A percentile compares a stretch with the other conserved stretches of the same genome.
Conservation (phyloP, 2,329 filamentous ascomycete genomes). For the Beauveria caledonica region DNA sequence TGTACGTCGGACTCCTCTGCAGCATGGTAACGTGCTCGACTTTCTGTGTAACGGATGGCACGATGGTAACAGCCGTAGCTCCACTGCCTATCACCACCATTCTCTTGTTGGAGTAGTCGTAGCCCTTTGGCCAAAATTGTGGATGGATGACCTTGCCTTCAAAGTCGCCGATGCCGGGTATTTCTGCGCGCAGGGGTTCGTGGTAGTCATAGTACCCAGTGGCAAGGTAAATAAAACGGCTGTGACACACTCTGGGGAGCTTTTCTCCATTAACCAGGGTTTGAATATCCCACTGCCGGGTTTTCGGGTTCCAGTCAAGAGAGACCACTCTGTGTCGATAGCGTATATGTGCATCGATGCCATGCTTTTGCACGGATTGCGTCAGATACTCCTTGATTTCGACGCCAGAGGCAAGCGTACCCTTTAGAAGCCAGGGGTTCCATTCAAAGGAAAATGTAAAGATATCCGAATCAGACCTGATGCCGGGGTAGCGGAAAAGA, state of each 20-base stretch:
- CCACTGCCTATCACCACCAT: constrained; percentile 60
- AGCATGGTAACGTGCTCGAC: constrained; percentile 59
- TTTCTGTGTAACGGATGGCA: constrained; percentile 51
- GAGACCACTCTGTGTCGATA: constrained; percentile 40
- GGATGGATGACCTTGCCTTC: constrained; percentile 51
- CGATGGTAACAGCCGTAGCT: constrained; percentile 58
- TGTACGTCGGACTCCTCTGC: constrained; percentile 57
- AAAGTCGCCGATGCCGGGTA: constrained; percentile 30
- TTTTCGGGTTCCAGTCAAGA: constrained; percentile 45
- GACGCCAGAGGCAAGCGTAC: constrained; percentile 41
- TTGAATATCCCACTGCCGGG: constrained; percentile 45
- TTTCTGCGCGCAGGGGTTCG: constrained; percentile 44
- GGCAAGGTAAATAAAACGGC: constrained; percentile 48
- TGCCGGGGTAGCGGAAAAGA: constrained; percentile 67
- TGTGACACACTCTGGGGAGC: constrained; percentile 23
- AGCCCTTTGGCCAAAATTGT: constrained; percentile 63
- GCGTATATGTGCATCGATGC: constrained; percentile 47
- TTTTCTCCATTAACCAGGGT: constrained; percentile 26
- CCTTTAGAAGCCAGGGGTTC: constrained; percentile 54
- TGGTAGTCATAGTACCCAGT: constrained; percentile 61
- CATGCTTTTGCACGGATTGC: constrained; percentile 38
- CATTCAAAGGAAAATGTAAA: constrained; percentile 60
- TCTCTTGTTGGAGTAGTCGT: constrained; percentile 56
- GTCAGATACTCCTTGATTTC: constrained; percentile 48
- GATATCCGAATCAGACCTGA: constrained; percentile 55